Conservation (phyloP, 345 rosid genomes). For the Gossypium ekmanianum region DNA sequence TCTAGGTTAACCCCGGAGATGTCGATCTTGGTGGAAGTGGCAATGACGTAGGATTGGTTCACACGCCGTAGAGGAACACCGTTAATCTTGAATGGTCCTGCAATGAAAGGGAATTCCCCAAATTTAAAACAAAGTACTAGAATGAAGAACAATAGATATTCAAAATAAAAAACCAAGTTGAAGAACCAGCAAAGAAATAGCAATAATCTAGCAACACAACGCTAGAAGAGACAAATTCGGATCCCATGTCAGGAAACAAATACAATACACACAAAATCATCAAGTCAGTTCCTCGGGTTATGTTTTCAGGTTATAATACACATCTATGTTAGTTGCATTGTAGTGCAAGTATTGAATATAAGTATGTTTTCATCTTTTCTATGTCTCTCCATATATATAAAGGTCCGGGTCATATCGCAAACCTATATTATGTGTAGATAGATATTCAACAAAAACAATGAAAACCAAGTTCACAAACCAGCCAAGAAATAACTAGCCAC, state of each 20-base stretch:
- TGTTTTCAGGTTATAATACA: background rate
- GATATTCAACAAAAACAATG: background rate
- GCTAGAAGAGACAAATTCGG: background rate
- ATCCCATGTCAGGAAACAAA: background rate
- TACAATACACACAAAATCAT: background rate
- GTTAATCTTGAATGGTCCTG: slow-evolving; percentile 73
- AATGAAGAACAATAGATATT: background rate
- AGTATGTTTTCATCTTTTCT: no score
- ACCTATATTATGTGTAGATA: no score
- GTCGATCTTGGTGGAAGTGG: slow-evolving; percentile 67
- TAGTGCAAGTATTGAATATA: background rate
- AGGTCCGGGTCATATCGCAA: no score
- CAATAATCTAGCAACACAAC: background rate
- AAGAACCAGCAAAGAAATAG: background rate
- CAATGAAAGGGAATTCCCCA: background rate
- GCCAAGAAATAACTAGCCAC: background rate
- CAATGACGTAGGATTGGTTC: slow-evolving; percentile 60
- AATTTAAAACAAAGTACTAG: background rate
- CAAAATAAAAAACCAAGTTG: background rate
- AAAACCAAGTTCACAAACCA: background rate
- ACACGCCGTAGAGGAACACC: slow-evolving; percentile 75
- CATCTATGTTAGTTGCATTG: background rate
- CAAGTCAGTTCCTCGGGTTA: background rate
- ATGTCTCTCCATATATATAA: no score
- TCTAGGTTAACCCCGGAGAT: slow-evolving; percentile 59